A percentile compares a stretch with the other conserved stretches of the same genome.
Conservation (phyloP, 1,284 basidiomycete species). For the Puccinia triticina region DNA sequence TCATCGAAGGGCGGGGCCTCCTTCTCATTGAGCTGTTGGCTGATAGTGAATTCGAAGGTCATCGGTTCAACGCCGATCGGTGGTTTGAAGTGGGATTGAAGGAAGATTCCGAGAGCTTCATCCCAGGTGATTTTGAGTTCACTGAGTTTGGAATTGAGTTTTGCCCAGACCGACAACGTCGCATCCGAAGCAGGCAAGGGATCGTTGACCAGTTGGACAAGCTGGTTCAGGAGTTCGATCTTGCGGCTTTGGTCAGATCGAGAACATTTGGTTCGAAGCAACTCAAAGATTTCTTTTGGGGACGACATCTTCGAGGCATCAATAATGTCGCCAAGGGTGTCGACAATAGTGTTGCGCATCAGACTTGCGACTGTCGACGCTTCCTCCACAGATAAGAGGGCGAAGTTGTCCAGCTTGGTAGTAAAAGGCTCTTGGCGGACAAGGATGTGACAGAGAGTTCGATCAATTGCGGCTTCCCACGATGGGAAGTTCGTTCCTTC, state of each 20-base stretch:
- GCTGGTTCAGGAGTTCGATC: neutral
- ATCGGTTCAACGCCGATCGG: neutral
- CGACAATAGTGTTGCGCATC: no score
- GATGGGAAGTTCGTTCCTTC: no score
- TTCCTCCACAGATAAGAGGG: no score
- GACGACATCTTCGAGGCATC: neutral
- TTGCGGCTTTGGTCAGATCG: neutral
- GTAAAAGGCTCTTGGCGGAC: no score
- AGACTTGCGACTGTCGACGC: no score
- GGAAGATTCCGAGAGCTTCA: neutral
- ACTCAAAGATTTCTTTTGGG: neutral
- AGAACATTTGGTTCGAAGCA: neutral
- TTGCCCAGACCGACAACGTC: neutral
- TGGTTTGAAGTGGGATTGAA: neutral
- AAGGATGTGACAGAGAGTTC: no score
- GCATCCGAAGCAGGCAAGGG: neutral
- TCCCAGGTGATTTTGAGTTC: neutral
- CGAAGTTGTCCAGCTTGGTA: no score
- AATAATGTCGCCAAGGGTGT: no score
- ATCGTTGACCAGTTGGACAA: neutral
- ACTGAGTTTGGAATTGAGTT: neutral
- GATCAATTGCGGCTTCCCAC: no score
- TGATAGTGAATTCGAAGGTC: slow-evolving; percentile 10
- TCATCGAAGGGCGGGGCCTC: neutral
- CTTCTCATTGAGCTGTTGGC: neutral